Evolutionary conservation across 768 basidiomycete species (phyloP), one percentile per base, ranked within the genome.

Genomic region (Suillus luteus): DNA sequence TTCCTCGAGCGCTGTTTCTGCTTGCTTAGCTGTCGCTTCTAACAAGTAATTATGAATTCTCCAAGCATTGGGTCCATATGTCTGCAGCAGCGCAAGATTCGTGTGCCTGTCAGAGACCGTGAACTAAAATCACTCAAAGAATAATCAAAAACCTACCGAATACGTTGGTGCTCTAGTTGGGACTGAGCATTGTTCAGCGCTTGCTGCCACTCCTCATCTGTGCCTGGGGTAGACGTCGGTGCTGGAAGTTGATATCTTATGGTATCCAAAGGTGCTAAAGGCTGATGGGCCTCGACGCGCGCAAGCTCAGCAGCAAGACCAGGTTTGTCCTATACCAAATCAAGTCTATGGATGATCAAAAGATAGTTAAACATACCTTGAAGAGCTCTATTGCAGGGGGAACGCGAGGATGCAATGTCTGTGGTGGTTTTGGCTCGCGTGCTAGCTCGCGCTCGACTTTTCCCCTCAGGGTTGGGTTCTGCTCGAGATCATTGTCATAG

Each of bases 21-120:
- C 79, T 64, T 86, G 84, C 69, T 88, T 89, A 9, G 89, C 86
- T 40, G 89, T 86, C 31, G 86, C 83, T 73, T 96, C 94, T 27
- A 95, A 78, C 38, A 92, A 81, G 71, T 94, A 95, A 75, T 98
- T 99, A 72, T 93, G 88, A 75, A 95, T 87, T 65, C 91, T 86
- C 91, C 93, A 96, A 14, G 92, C 90, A 79, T 99, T 98, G 19
- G 89, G 79, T 4, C 92, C 96, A 71, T 96, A 95, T 40, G 86
- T 89, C 72, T 95, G 89, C 40, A 96, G 77, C 37, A 99, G 79
- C 3, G 88, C 84, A 59, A 93, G 77, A 78, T 97, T 98, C 24
- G 88, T 89, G 68, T 91, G 87, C 66, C 96, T 96, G 67, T 33
- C 9, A 68, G 64, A 61, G 59, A 52, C 46, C 33, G 61, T 68